Percentiles rank a stretch among this genome's conserved stretches.
Evolutionary conservation across 371 early-diverging fungal species (phyloP).

Genomic region (Entomophthora muscae): DNA sequence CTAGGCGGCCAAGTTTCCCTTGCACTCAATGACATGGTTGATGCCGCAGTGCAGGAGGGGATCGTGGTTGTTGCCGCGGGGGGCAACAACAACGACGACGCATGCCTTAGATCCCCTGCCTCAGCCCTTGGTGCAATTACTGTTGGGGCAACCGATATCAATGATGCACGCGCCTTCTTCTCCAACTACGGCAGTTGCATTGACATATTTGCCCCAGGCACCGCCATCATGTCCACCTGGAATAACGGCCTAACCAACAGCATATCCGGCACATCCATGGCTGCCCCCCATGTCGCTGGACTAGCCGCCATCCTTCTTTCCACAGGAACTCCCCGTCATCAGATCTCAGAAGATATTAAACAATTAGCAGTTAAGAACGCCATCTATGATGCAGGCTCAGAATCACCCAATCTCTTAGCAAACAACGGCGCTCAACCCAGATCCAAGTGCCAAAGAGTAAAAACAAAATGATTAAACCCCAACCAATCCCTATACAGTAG

Average conservation of each 20-base stretch:
- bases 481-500: too few species aligned
- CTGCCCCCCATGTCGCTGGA: slow-evolving; percentile 63
- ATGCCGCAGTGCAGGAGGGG: slow-evolving; percentile 23
- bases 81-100: slow-evolving; percentile 29
- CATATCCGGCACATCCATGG: slow-evolving; percentile 45
- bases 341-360: background rate
- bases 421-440: slow-evolving; percentile 5
- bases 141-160: slow-evolving; percentile 37
- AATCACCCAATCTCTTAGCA: background rate
- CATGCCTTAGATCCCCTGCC: slow-evolving; percentile 45
- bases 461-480: too few species aligned
- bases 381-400: background rate
- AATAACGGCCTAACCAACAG: slow-evolving; percentile 13
- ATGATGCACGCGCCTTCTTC: slow-evolving; percentile 41
- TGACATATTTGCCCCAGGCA: slow-evolving; percentile 39
- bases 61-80: slow-evolving; percentile 58
- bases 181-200: slow-evolving; percentile 61
- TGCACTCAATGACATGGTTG: slow-evolving; percentile 20
- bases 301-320: slow-evolving; percentile 27
- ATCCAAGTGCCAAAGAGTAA: too few species aligned
- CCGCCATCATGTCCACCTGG: slow-evolving; percentile 24
- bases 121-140: slow-evolving; percentile 31
- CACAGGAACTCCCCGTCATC: background rate
- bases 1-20: slow-evolving; percentile 17
- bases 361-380: background rate